Conservation (phyloP, 2,329 filamentous ascomycete genomes). For the Calycina herbarum region DNA sequence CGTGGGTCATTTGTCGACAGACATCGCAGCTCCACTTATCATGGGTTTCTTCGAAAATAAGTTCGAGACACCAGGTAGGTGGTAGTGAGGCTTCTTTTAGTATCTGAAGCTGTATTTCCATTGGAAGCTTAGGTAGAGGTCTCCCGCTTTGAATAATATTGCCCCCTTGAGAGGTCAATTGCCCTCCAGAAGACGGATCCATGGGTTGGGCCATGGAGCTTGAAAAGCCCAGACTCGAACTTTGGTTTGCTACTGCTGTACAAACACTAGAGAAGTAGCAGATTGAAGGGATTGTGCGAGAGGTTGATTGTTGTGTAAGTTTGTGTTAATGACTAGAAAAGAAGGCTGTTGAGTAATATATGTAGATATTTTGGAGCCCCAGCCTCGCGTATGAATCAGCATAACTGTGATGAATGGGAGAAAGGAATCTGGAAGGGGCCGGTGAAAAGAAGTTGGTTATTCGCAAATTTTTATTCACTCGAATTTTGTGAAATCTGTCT, state of each 20-base stretch:
- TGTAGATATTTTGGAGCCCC: neutral
- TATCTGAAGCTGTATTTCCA: neutral
- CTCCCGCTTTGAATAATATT: neutral
- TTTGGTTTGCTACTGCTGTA: neutral
- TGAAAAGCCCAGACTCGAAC: neutral
- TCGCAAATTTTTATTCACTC: neutral
- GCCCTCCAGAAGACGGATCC: neutral
- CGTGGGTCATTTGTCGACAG: neutral
- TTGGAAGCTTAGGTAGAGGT: neutral
- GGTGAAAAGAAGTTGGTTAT: neutral
- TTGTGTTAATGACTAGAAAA: neutral
- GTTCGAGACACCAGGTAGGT: neutral
- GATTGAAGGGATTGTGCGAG: too few species aligned
- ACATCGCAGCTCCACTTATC: neutral
- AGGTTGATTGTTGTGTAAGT: neutral
- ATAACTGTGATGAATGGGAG: neutral
- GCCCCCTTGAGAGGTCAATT: neutral
- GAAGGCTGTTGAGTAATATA: neutral
- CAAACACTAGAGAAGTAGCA: neutral
- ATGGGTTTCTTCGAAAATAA: neutral
- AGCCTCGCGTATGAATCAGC: neutral
- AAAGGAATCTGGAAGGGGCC: neutral
- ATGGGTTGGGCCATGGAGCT: neutral
- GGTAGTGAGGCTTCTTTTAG: neutral
- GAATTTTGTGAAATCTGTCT: neutral